Evolutionary conservation across 2,329 filamentous ascomycete species (phyloP).

Genomic region (Paracamarosporium sp.): DNA sequence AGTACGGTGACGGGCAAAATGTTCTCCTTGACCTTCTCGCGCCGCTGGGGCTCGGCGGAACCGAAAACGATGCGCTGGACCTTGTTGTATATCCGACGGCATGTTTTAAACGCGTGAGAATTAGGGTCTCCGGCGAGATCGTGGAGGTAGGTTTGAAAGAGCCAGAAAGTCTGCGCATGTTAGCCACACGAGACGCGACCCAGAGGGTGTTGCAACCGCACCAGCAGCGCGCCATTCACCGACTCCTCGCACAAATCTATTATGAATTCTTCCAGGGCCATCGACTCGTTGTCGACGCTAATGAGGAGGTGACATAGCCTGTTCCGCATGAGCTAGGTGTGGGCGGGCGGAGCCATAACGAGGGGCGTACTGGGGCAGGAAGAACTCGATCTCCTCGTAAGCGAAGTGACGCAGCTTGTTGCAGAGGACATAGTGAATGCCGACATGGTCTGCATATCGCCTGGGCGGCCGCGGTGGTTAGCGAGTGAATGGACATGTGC

Average conservation of each 20-base stretch:
- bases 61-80: constrained; percentile 89
- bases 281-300: constrained; percentile 88
- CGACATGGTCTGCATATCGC: constrained; percentile 87
- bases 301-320: constrained; percentile 83
- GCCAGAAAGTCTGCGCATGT: constrained; percentile 77
- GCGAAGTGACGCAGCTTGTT: constrained; percentile 87
- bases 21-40: constrained; percentile 83
- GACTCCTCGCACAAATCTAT: constrained; percentile 87
- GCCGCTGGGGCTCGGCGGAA: constrained; percentile 69
- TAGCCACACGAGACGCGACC: constrained; percentile 29
- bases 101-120: constrained; percentile 80
- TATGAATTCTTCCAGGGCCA: constrained; percentile 88
- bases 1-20: constrained; percentile 80
- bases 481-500: constrained; percentile 7
- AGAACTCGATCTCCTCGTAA: constrained; percentile 93
- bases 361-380: constrained; percentile 68
- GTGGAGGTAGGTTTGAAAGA: constrained; percentile 87
- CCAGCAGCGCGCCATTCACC: constrained; percentile 81
- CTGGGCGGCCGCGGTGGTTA: constrained; percentile 54
- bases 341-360: constrained; percentile 15
- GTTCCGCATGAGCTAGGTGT: constrained; percentile 49
- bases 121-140: constrained; percentile 79
- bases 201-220: constrained; percentile 54
- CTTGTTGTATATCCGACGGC: constrained; percentile 84
- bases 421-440: constrained; percentile 88